These are phyloP conservation scores for Myochromella boudieri DNA, from an alignment of 768 basidiomycete genomes.

Conservation along the genomic window DNA sequence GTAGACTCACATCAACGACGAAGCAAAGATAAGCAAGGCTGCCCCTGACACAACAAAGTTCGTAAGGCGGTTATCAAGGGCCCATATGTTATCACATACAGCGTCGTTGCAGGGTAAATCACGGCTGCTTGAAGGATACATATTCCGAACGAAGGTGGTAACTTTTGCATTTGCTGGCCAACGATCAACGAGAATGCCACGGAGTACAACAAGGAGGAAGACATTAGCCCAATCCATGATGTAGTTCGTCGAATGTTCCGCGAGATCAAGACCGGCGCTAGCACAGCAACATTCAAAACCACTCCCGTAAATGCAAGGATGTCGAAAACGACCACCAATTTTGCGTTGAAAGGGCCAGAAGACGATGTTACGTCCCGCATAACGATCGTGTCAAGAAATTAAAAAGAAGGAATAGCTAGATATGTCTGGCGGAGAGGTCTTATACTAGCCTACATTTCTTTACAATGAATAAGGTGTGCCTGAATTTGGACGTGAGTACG, in stretches of 20 bases:
- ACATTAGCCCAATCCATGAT: not conserved
- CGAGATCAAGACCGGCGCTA: not conserved
- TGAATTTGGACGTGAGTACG: no score
- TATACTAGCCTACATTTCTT: no score
- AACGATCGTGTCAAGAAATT: no score
- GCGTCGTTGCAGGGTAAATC: not conserved
- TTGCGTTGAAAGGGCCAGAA: not conserved
- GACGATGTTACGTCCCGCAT: no score
- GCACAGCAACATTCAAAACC: not conserved
- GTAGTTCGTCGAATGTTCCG: not conserved
- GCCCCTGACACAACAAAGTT: not conserved
- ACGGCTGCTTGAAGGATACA: slow-evolving; percentile 3
- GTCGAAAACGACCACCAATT: not conserved
- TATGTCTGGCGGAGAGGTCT: no score
- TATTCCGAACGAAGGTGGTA: not conserved
- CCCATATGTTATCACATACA: not conserved
- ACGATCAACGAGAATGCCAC: not conserved
- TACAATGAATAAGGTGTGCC: no score
- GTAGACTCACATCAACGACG: slow-evolving; percentile 4
- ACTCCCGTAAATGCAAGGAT: slow-evolving; percentile 1
- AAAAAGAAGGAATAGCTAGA: no score
- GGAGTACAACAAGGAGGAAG: slow-evolving; percentile 2
- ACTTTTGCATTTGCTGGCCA: not conserved
- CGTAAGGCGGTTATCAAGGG: not conserved
- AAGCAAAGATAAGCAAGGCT: not conserved